Conservation (phyloP, 495 filamentous ascomycete species). For the Neurospora sp. region DNA sequence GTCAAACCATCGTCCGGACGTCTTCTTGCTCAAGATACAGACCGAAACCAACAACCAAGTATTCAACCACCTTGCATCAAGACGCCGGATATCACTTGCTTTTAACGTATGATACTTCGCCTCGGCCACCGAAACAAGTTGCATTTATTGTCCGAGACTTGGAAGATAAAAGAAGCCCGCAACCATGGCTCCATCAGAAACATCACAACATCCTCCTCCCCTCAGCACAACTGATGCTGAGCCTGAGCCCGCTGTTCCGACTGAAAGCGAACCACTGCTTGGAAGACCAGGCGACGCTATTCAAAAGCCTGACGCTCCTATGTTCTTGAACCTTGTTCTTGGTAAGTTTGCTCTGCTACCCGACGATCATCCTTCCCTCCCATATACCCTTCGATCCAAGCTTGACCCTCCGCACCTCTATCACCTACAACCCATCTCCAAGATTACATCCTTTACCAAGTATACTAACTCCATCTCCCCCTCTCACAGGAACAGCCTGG, state of each 20-base stretch:
- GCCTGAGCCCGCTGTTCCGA: conserved; percentile 2
- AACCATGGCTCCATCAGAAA: conserved; percentile 5
- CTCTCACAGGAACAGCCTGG: conserved; percentile 32
- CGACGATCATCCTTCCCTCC: not conserved
- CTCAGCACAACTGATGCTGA: not conserved
- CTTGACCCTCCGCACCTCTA: not conserved
- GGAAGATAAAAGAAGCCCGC: not conserved
- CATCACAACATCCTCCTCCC: not conserved
- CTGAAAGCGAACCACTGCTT: conserved; percentile 68
- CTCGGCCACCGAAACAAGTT: not conserved
- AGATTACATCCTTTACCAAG: not conserved
- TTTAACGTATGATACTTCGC: not conserved
- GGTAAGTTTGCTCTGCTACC: conserved; percentile 39
- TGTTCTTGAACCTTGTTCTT: conserved; percentile 64
- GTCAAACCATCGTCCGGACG: not conserved
- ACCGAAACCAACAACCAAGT: not conserved
- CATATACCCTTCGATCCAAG: not conserved
- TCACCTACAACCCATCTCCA: not conserved
- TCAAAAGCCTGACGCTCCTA: conserved; percentile 50
- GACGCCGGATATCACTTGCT: not conserved
- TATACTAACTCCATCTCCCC: conserved; percentile 25
- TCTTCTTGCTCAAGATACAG: not conserved
- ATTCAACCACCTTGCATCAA: not conserved
- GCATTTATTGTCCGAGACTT: not conserved
- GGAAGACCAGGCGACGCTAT: conserved; percentile 62